Percentiles rank a stretch among this genome's conserved stretches.
Evolutionary conservation across 2,329 filamentous ascomycete genomes (phyloP).

Genomic region (Neofusicoccum umdonicola): DNA sequence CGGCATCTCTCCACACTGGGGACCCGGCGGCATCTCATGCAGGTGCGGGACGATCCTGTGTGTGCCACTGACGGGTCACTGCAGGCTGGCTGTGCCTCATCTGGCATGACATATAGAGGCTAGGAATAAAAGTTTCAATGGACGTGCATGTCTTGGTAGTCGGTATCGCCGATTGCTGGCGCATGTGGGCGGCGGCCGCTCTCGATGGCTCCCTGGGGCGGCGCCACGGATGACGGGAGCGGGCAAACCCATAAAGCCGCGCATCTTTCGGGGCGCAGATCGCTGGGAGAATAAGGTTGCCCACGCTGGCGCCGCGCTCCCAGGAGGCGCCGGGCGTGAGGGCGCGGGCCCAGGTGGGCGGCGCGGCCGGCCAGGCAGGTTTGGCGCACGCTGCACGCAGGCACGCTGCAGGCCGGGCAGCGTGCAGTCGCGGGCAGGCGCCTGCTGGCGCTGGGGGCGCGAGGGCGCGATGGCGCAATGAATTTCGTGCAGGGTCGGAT

Average conservation of each 20-base stretch:
- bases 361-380: not conserved
- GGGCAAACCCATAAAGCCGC: constrained; percentile 4
- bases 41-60: constrained; percentile 17
- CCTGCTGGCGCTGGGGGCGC: not conserved
- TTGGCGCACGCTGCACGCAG: not conserved
- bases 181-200: not conserved
- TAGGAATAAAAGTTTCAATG: constrained; percentile 13
- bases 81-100: constrained; percentile 14
- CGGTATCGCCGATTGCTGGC: not conserved
- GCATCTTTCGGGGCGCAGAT: not conserved
- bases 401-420: not conserved
- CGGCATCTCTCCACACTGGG: constrained; percentile 12
- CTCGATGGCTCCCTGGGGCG: not conserved
- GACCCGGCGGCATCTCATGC: constrained; percentile 9
- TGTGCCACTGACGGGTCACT: constrained; percentile 14
- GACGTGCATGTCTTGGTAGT: constrained; percentile 5
- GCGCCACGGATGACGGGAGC: constrained; percentile 2
- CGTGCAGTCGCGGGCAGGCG: not conserved
- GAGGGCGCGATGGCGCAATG: constrained; percentile 2
- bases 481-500: constrained; percentile 10
- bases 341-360: not conserved
- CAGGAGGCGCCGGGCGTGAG: constrained; percentile 2
- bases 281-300: not conserved
- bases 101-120: constrained; percentile 15
- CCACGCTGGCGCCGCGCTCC: not conserved